Evolutionary conservation across 805 yeast species (phyloP).

Genomic region (Kodamaea lidongshanica): DNA sequence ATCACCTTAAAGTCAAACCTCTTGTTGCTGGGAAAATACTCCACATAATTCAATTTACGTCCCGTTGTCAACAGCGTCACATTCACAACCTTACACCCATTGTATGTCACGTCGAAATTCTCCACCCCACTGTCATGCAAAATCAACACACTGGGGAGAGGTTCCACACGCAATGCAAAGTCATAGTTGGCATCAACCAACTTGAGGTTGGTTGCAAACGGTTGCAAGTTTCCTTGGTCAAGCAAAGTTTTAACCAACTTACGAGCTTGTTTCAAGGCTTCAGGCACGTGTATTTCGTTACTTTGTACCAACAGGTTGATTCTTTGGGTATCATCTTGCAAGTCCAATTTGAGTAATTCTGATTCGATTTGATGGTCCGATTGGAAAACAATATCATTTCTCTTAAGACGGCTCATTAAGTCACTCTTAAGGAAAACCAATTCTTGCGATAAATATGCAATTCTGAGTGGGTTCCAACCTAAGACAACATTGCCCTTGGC

Average conservation of each 20-base stretch:
- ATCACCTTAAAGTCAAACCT: conserved; percentile 44
- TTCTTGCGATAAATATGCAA: conserved; percentile 80
- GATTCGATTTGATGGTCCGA: conserved; percentile 27
- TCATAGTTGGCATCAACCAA: conserved; percentile 70
- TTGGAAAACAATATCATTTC: conserved; percentile 59
- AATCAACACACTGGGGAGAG: conserved; percentile 62
- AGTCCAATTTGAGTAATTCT: conserved; percentile 15
- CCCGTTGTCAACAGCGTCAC: conserved; percentile 33
- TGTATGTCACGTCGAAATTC: conserved; percentile 66
- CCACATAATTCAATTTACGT: conserved; percentile 56
- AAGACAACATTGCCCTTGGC: conserved; percentile 26
- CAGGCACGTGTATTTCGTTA: conserved; percentile 24
- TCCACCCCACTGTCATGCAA: conserved; percentile 71
- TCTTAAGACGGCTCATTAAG: conserved; percentile 58
- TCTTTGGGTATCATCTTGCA: conserved; percentile 15
- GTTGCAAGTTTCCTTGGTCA: conserved; percentile 85
- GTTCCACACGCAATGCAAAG: conserved; percentile 61
- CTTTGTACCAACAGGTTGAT: conserved; percentile 13
- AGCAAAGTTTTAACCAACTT: conserved; percentile 72
- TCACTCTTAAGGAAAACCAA: conserved; percentile 71
- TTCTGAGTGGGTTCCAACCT: conserved; percentile 71
- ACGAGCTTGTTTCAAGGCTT: conserved; percentile 53
- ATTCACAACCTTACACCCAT: conserved; percentile 76
- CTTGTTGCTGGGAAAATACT: conserved; percentile 59
- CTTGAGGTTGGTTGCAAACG: conserved; percentile 56